Percentiles rank a stretch among this genome's conserved stretches.
Evolutionary conservation across 306 rosid species (phyloP).

Genomic region (Cicer yamashitae): DNA sequence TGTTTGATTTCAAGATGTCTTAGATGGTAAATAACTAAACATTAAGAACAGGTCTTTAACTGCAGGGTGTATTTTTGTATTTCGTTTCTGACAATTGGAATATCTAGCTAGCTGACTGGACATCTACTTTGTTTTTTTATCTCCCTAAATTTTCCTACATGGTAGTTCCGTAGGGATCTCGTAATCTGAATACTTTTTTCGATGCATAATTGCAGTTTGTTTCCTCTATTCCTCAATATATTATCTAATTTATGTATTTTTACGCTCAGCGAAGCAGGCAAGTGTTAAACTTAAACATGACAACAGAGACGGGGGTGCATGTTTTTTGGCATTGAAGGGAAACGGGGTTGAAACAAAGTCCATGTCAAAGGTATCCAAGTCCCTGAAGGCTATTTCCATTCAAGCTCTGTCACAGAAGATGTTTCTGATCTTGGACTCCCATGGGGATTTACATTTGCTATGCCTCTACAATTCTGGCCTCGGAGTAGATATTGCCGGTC

Average conservation of each 20-base stretch:
- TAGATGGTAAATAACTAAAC: slow-evolving; percentile 70
- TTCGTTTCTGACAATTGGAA: slow-evolving; percentile 42
- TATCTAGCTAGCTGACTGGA: slow-evolving; percentile 40
- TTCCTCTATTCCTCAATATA: slow-evolving; percentile 40
- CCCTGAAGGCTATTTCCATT: slow-evolving; percentile 71
- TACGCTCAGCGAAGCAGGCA: slow-evolving; percentile 68
- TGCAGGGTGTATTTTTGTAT: slow-evolving; percentile 41
- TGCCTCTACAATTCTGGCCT: slow-evolving; percentile 57
- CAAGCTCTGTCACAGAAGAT: slow-evolving; percentile 71
- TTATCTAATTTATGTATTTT: slow-evolving; percentile 49
- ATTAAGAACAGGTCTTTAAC: slow-evolving; percentile 48
- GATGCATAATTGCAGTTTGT: slow-evolving; percentile 28
- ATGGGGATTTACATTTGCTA: slow-evolving; percentile 75
- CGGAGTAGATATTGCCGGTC: slow-evolving; percentile 62
- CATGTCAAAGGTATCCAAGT: slow-evolving; percentile 43
- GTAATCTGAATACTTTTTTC: slow-evolving; percentile 23
- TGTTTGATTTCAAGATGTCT: slow-evolving; percentile 67
- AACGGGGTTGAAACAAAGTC: slow-evolving; percentile 55
- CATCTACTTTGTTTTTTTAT: not conserved
- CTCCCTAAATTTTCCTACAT: slow-evolving; percentile 24
- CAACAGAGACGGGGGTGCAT: slow-evolving; percentile 59
- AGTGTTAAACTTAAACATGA: slow-evolving; percentile 58
- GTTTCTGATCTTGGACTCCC: slow-evolving; percentile 75
- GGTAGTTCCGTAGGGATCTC: slow-evolving; percentile 37
- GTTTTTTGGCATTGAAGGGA: slow-evolving; percentile 68